These are phyloP conservation scores for Vitis rupestris DNA, from an alignment of 164 flowering plant genomes.

Conservation along the genomic window DNA sequence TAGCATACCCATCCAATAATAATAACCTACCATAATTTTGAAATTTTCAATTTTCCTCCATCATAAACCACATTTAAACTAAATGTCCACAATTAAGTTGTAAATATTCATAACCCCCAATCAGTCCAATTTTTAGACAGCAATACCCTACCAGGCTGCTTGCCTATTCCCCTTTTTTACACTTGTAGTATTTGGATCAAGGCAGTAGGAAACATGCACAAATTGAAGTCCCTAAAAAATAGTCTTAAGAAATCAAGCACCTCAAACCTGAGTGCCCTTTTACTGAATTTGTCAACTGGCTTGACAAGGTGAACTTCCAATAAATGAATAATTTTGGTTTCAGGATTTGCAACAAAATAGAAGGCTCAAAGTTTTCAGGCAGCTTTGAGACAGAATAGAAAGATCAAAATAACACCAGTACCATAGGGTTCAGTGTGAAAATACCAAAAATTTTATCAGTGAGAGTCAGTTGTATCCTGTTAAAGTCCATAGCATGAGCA, in stretches of 20 bases:
- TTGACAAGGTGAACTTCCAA: neutral
- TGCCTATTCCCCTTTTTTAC: neutral
- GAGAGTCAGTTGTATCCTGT: neutral
- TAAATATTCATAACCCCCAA: neutral
- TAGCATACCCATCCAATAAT: neutral
- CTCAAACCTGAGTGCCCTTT: too few species aligned
- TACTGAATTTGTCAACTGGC: too few species aligned
- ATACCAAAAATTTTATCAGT: neutral
- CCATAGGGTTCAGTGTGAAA: conserved; percentile 7
- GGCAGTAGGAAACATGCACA: too few species aligned
- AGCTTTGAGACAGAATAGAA: neutral
- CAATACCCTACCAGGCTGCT: neutral
- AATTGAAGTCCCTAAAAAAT: too few species aligned
- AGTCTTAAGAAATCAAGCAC: too few species aligned
- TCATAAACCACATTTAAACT: neutral
- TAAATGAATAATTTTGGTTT: neutral
- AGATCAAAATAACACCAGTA: neutral
- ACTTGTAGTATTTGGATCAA: too few species aligned
- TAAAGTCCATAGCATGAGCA: neutral
- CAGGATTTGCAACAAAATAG: too few species aligned
- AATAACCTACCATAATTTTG: neutral
- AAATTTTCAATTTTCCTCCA: too few species aligned
- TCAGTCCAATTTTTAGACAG: neutral
- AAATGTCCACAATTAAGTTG: neutral
- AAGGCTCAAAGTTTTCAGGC: too few species aligned